phyloP scores from a whole-genome alignment of 2,329 filamentous ascomycete species.

The Cercospora citrullina region DNA sequence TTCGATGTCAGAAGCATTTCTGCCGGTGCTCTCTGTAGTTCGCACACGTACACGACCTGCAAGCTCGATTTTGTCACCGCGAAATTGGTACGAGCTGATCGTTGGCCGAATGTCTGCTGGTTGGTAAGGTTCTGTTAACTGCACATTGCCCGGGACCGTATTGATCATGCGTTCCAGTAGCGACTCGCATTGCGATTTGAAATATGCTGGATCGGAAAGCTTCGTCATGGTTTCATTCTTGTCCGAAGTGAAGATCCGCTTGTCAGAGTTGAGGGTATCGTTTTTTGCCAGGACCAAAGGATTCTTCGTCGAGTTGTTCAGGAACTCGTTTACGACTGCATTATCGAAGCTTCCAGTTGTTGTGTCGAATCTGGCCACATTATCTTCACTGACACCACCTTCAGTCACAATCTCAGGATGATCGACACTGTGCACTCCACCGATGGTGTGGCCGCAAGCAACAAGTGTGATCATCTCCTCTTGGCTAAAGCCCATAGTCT shows the following conservation, averaged over 20 bases:
- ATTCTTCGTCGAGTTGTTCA: not conserved
- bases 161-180: not conserved
- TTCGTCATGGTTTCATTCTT: not conserved
- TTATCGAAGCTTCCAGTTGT: not conserved
- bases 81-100: not conserved
- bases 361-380: not conserved
- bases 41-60: not conserved
- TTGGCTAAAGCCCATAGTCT: not conserved
- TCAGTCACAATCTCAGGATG: conserved; percentile 1
- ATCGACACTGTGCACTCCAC: not conserved
- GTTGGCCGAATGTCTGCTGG: not conserved
- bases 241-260: not conserved
- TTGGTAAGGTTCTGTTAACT: not conserved
- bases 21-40: not conserved
- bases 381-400: not conserved
- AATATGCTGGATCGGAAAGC: not conserved
- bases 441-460: not conserved
- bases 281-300: not conserved
- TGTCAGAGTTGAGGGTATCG: not conserved
- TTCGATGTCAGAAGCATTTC: not conserved
- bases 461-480: conserved; percentile 1
- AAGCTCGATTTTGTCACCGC: not conserved
- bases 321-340: not conserved
- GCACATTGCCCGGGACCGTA: not conserved
- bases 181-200: conserved; percentile 2